Percentiles rank a stretch among this genome's conserved stretches.
Conservation (phyloP, 169 alveolate species). For the Babesia sp. region DNA sequence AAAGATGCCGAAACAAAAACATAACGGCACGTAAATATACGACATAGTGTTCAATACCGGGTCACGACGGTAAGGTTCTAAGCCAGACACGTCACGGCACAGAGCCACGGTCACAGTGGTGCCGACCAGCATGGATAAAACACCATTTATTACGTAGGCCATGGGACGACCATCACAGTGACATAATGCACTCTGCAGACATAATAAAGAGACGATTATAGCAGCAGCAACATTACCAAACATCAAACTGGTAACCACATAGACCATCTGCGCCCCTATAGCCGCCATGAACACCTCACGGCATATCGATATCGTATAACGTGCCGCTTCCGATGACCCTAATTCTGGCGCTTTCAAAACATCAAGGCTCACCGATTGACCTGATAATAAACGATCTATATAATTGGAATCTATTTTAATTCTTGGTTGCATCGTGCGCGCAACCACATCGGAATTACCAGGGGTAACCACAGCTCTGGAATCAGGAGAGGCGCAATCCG, state of each 20-base stretch:
- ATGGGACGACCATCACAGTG: slow-evolving; percentile 69
- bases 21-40: slow-evolving; percentile 55
- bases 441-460: neutral
- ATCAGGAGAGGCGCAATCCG: neutral
- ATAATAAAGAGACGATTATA: slow-evolving; percentile 45
- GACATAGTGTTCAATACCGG: slow-evolving; percentile 64
- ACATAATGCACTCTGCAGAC: slow-evolving; percentile 64
- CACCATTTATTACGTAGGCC: slow-evolving; percentile 60
- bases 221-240: slow-evolving; percentile 61
- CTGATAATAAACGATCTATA: slow-evolving; percentile 37
- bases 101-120: slow-evolving; percentile 48
- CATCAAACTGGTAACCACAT: slow-evolving; percentile 54
- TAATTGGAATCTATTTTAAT: slow-evolving; percentile 11
- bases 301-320: slow-evolving; percentile 32
- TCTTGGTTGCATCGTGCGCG: neutral
- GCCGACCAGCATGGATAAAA: slow-evolving; percentile 42
- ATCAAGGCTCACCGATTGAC: slow-evolving; percentile 34
- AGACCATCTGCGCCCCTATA: slow-evolving; percentile 63
- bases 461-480: neutral
- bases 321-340: slow-evolving; percentile 52
- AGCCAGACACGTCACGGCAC: slow-evolving; percentile 48
- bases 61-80: slow-evolving; percentile 62
- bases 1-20: slow-evolving; percentile 37
- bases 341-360: slow-evolving; percentile 53
- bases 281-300: slow-evolving; percentile 62